Conservation (phyloP, 495 filamentous ascomycete species). For the Penicillium flavigenum region DNA sequence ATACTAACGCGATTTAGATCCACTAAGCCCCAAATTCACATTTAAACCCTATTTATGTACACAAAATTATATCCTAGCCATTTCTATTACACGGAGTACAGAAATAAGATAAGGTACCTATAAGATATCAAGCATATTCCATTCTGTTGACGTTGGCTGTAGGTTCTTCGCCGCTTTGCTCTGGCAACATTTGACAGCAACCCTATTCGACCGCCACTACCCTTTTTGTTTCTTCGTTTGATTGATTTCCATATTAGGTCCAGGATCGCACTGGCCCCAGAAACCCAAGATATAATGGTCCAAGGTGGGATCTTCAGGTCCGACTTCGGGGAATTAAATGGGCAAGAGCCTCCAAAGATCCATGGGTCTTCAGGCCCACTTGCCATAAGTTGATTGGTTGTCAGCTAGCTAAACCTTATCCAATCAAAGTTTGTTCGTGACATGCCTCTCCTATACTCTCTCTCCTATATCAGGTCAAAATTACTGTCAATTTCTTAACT, state of each 20-base stretch:
- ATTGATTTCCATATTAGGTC: not conserved
- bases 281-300: too few relatives aligned
- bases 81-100: not conserved
- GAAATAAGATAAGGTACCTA: not conserved
- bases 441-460: conserved; percentile 5
- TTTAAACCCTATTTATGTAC: not conserved
- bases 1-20: not conserved
- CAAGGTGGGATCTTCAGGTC: too few relatives aligned
- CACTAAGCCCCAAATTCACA: not conserved
- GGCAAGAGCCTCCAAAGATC: not conserved
- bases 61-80: not conserved
- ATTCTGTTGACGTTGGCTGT: not conserved
- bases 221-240: not conserved
- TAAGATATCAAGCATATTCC: not conserved
- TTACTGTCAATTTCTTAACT: not conserved
- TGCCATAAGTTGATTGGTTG: not conserved
- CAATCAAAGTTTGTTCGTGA: conserved; percentile 4
- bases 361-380: not conserved
- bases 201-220: not conserved
- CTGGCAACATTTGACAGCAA: not conserved
- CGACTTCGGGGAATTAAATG: too few relatives aligned
- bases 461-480: not conserved
- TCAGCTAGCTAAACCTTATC: not conserved
- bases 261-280: not conserved
- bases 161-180: not conserved